Evolutionary conservation across 2,329 filamentous ascomycete species (phyloP).

Genomic region (Trichoderma brevicompactum): DNA sequence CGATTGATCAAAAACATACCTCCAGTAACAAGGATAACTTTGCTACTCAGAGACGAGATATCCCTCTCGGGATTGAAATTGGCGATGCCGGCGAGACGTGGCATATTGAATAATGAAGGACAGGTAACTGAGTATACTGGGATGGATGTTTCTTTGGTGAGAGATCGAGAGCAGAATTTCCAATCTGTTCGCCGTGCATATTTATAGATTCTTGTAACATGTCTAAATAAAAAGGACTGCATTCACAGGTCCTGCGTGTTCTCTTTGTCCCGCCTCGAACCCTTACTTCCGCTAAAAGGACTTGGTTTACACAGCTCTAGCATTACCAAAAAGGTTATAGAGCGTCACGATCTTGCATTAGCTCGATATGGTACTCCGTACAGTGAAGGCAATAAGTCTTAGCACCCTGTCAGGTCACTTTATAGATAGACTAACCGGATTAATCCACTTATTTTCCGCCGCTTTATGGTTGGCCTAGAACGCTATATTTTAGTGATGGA

Average conservation of each 20-base stretch:
- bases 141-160: neutral
- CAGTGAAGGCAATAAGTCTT: too few relatives aligned
- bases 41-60: constrained; percentile 1
- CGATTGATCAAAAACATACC: neutral
- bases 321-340: constrained; percentile 2
- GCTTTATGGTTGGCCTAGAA: too few relatives aligned
- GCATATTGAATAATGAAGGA: neutral
- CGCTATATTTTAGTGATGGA: too few relatives aligned
- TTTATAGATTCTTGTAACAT: neutral
- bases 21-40: constrained; percentile 17
- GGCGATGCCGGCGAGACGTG: constrained; percentile 1
- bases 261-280: neutral
- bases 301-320: neutral
- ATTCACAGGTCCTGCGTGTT: neutral
- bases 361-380: neutral
- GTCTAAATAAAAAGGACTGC: too few relatives aligned
- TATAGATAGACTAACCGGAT: too few relatives aligned
- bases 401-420: too few relatives aligned
- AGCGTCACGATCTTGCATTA: constrained; percentile 17
- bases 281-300: neutral
- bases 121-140: neutral
- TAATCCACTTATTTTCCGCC: too few relatives aligned
- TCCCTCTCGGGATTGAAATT: constrained; percentile 3
- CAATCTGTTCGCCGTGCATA: neutral
- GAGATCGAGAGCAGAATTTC: neutral